Evolutionary conservation across 352 stramenopile species (phyloP), one percentile per base, ranked within the genome.

Genomic region (Paralagenidium karlingii): DNA sequence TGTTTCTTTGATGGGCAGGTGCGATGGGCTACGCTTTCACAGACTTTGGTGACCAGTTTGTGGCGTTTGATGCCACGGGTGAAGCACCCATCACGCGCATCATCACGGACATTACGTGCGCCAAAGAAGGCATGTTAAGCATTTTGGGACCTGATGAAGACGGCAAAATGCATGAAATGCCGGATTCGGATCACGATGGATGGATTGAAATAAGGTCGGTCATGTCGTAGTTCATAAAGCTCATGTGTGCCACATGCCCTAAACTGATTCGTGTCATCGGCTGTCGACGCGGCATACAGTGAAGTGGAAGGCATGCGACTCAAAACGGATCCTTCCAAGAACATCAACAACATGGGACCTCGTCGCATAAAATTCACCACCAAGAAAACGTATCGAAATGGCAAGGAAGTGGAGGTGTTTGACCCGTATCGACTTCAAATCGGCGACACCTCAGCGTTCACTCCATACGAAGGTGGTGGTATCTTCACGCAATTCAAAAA

Each of bases 81-180:
- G 77, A 90, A 46, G 68, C 73, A 11, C 77, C 77, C 8, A 86
- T 90, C 48, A 90, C 77, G 36, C 68, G 77, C 25, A 90, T 90
- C 53, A 86, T 90, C 46, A 88, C 77, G 43, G 74, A 87, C 40
- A 81, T 90, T 38, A 85, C 74, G 45, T 87, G 78, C 50, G 77
- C 87, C 42, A 64, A 60, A 45, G 74, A 90, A 47, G 77, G 77
- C 11, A 45, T 86, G 34, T 38, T 90, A 29, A 74, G 63, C 28
- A 67, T 90, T 24, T 57, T 90, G 20, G 77, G 77, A 0, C 74
- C 77, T 0, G 74, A 90, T 41, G 77, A 90, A 38, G 74, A 90
- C 47, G 77, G 77, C 41, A 87, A 86, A 55, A 90, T 90, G 74
- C 77, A 90, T 51, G 77, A 90, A 26, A 77, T 90, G 66, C 77